These are phyloP conservation scores for Terfezia claveryi DNA, from an alignment of 495 filamentous ascomycete species.

Conservation along the genomic window DNA sequence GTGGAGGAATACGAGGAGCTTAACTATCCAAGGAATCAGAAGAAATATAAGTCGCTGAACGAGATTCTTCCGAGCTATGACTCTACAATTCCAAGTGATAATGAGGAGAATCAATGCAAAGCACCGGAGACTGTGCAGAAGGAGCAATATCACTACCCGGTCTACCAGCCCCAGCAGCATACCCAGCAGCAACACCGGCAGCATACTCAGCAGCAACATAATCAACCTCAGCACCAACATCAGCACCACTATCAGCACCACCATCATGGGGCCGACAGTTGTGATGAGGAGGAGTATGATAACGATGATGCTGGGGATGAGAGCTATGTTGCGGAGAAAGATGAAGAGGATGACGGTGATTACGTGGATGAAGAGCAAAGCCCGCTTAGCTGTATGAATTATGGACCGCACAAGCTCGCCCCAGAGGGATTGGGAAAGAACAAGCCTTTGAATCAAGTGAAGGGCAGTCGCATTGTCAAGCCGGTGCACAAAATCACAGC, in stretches of 20 bases:
- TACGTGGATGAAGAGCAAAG: constrained; percentile 29
- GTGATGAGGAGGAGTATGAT: constrained; percentile 15
- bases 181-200: background rate
- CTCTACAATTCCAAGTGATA: constrained; percentile 50
- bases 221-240: constrained; percentile 2
- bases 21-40: constrained; percentile 13
- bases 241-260: constrained; percentile 1
- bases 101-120: constrained; percentile 24
- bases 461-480: background rate
- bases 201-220: background rate
- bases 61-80: constrained; percentile 45
- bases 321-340: constrained; percentile 26
- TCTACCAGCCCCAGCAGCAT: background rate
- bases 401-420: constrained; percentile 9
- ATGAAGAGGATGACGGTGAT: constrained; percentile 31
- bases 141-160: constrained; percentile 3
- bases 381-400: constrained; percentile 9
- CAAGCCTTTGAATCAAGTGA: background rate
- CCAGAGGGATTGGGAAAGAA: background rate
- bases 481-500: background rate
- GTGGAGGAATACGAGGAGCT: constrained; percentile 7
- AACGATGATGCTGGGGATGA: constrained; percentile 17
- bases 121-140: background rate
- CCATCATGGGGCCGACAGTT: background rate
- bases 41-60: constrained; percentile 30